Evolutionary conservation across 2,329 filamentous ascomycete species (phyloP).

Genomic region (Zasmidium cellare): DNA sequence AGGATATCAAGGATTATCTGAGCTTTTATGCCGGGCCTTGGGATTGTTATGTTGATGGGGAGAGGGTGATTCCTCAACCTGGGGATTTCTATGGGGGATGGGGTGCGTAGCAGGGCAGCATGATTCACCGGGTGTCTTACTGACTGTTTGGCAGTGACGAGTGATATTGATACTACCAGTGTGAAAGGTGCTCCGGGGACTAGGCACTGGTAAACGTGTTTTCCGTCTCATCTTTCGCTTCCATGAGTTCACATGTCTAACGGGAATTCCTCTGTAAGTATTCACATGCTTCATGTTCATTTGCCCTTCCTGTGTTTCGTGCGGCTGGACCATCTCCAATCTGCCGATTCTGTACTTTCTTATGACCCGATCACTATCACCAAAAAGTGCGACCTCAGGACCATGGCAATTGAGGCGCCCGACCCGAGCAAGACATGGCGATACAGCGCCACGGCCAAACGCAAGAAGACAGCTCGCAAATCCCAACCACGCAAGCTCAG

Average conservation of each 20-base stretch:
- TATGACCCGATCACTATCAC: background rate
- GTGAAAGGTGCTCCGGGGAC: slow-evolving; percentile 50
- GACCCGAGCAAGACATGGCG: background rate
- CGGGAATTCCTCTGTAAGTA: too few species aligned
- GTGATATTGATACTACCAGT: slow-evolving; percentile 55
- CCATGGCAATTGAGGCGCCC: background rate
- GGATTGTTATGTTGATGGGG: slow-evolving; percentile 64
- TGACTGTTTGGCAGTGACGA: slow-evolving; percentile 42
- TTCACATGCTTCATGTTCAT: too few species aligned
- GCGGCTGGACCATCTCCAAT: too few species aligned
- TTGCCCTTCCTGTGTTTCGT: too few species aligned
- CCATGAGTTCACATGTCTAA: background rate
- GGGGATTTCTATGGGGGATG: slow-evolving; percentile 66
- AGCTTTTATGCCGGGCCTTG: slow-evolving; percentile 63
- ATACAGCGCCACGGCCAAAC: background rate
- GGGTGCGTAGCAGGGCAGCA: slow-evolving; percentile 34
- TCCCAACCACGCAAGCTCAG: background rate
- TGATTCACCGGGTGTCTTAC: background rate
- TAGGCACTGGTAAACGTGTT: slow-evolving; percentile 19
- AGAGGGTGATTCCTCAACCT: slow-evolving; percentile 59
- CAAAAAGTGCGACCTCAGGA: background rate
- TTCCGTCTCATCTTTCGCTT: background rate
- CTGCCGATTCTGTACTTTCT: too few species aligned
- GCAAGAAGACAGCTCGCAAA: background rate
- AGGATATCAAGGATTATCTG: slow-evolving; percentile 56